Evolutionary conservation across 148 eudicot genomes (phyloP).

Genomic region (Rhododendron molle): DNA sequence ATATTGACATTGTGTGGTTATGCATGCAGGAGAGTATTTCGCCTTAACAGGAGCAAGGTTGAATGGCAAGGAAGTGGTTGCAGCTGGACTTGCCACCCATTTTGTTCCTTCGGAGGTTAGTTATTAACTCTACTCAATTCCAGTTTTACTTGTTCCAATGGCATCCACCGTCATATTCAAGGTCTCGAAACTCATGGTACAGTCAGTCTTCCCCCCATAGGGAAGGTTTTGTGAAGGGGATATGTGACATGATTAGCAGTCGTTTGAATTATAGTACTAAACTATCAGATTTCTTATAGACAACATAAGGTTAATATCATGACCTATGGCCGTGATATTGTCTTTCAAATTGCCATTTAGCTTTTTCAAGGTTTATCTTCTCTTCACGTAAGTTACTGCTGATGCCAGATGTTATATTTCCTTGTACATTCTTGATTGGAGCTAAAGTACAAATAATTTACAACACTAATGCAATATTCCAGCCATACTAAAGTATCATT

Average conservation of each 20-base stretch:
- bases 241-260: background rate
- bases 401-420: background rate
- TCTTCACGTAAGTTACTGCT: background rate
- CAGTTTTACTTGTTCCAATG: background rate
- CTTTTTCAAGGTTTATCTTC: background rate
- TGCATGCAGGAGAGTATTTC: constrained; percentile 74
- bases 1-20: constrained; percentile 1
- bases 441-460: background rate
- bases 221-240: background rate
- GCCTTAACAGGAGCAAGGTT: constrained; percentile 90
- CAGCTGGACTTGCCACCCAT: constrained; percentile 88
- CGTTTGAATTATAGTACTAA: background rate
- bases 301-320: background rate
- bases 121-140: background rate
- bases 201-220: background rate
- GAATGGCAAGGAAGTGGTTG: constrained; percentile 75
- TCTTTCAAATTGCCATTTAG: background rate
- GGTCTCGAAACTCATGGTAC: background rate
- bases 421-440: background rate
- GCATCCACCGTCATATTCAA: background rate
- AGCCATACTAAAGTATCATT: background rate
- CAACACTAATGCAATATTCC: background rate
- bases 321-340: background rate
- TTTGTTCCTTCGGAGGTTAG: constrained; percentile 87
- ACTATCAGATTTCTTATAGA: background rate